phyloP scores from a whole-genome alignment of 495 filamentous ascomycete species.

The Saxophila tyrrhenica region DNA sequence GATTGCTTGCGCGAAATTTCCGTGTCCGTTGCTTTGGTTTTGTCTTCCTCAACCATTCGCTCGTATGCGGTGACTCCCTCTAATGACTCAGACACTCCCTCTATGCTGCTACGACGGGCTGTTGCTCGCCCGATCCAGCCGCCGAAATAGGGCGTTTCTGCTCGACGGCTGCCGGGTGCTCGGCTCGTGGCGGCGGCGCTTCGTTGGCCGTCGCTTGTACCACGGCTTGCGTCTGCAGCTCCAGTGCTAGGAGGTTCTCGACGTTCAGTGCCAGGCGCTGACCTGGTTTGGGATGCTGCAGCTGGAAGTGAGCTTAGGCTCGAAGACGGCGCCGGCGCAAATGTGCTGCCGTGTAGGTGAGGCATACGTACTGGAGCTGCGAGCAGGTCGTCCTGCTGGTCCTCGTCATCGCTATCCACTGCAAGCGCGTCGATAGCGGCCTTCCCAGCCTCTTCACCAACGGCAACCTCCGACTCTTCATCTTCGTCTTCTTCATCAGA shows the following conservation, averaged over 20 bases:
- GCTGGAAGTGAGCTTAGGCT: neutral
- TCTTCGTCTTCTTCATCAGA: constrained; percentile 7
- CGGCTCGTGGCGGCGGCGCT: neutral
- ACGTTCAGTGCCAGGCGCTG: neutral
- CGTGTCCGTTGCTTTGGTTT: neutral
- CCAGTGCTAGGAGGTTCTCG: neutral
- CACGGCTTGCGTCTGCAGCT: neutral
- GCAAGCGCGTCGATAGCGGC: neutral
- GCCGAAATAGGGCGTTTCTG: neutral
- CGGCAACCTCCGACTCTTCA: constrained; percentile 6
- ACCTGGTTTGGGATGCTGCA: neutral
- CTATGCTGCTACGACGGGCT: neutral
- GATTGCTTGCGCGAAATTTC: neutral
- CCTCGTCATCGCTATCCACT: constrained; percentile 1
- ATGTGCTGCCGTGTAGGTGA: neutral
- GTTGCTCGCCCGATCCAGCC: neutral
- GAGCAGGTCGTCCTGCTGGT: neutral
- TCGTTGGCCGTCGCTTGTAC: neutral
- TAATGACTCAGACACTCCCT: neutral
- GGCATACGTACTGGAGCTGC: neutral
- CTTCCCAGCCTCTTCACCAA: constrained; percentile 2
- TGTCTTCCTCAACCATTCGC: neutral
- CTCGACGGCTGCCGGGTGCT: neutral
- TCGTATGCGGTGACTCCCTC: neutral
- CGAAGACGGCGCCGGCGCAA: neutral